These are phyloP conservation scores for Aspergillus carlsbadensis DNA, from an alignment of 495 filamentous ascomycete genomes.

Conservation along the genomic window DNA sequence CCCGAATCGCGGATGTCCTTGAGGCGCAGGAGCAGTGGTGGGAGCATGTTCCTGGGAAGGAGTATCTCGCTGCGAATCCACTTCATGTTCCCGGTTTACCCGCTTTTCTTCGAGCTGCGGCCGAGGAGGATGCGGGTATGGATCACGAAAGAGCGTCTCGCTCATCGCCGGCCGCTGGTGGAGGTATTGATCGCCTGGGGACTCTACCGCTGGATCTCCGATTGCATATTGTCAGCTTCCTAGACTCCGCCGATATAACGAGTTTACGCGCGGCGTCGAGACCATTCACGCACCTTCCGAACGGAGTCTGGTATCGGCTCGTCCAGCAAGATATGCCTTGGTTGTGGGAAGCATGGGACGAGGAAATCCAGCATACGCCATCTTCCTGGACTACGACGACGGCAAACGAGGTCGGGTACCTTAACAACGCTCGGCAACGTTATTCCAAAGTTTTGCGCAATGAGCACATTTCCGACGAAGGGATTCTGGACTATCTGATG, in stretches of 20 bases:
- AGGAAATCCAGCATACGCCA: neutral
- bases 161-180: no score
- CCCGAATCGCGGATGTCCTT: constrained; percentile 10
- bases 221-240: constrained; percentile 14
- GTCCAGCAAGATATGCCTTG: constrained; percentile 32
- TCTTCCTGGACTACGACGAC: neutral
- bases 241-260: constrained; percentile 22
- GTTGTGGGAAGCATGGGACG: constrained; percentile 29
- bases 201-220: constrained; percentile 25
- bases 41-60: constrained; percentile 5
- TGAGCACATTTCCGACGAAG: neutral
- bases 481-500: neutral
- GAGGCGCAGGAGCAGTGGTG: constrained; percentile 17
- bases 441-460: neutral
- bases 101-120: neutral
- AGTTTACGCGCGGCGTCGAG: constrained; percentile 19
- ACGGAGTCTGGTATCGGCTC: constrained; percentile 23
- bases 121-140: neutral
- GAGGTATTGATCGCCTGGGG: constrained; percentile 16
- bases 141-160: neutral
- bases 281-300: constrained; percentile 25
- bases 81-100: constrained; percentile 23
- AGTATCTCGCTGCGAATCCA: constrained; percentile 31
- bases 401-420: neutral
- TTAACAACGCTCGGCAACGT: neutral